A percentile compares a stretch with the other conserved stretches of the same genome.
Evolutionary conservation across 371 early-diverging fungal genomes (phyloP).

Genomic region (Sporodiniella umbellata): DNA sequence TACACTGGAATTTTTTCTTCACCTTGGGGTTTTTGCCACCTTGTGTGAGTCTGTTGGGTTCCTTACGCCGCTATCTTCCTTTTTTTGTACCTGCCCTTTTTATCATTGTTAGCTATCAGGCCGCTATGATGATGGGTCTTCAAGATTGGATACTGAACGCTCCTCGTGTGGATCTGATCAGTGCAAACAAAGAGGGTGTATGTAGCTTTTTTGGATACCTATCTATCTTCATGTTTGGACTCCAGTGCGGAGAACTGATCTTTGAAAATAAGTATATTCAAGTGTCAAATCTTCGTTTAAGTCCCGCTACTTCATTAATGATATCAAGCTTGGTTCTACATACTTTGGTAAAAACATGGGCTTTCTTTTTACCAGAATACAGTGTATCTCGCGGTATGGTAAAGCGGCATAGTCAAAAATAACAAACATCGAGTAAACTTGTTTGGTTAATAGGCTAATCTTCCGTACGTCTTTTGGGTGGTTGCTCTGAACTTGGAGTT

Average conservation of each 20-base stretch:
- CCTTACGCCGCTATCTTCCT: conserved; percentile 26
- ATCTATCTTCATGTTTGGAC: conserved; percentile 72
- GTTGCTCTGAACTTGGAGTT: conserved; percentile 63
- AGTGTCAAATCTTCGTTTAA: background rate
- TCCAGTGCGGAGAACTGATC: conserved; percentile 54
- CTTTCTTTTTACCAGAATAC: conserved; percentile 7
- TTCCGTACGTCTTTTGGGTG: conserved; percentile 76
- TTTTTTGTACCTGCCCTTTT: conserved; percentile 47
- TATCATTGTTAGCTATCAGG: conserved; percentile 64
- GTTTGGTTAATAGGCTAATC: conserved; percentile 53
- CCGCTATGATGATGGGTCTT: conserved; percentile 50
- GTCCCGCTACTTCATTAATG: background rate
- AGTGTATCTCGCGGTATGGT: conserved; percentile 71
- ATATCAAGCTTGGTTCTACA: background rate
- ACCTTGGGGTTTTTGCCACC: conserved; percentile 87
- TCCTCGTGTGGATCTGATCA: conserved; percentile 72
- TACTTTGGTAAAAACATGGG: background rate
- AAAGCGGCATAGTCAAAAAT: too few species aligned
- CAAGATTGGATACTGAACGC: conserved; percentile 77
- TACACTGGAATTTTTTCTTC: conserved; percentile 98
- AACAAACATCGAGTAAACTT: background rate
- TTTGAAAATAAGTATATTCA: conserved; percentile 12
- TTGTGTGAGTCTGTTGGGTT: conserved; percentile 58
- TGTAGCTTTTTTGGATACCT: conserved; percentile 82
- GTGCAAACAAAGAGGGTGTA: conserved; percentile 91